Evolutionary conservation across 169 alveolate genomes (phyloP).

Genomic region (Plasmodium gallinaceum): DNA sequence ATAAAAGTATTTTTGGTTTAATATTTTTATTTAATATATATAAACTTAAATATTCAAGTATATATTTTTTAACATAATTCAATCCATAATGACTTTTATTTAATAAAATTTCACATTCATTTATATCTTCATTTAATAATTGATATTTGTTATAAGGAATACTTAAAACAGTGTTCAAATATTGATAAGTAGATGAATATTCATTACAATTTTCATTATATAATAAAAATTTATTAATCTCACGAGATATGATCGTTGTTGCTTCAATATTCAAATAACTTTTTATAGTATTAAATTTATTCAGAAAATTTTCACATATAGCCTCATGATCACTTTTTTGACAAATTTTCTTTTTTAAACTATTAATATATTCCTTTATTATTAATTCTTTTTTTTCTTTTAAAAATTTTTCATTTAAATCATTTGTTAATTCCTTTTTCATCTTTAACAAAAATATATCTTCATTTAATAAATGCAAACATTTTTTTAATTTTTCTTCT

Average conservation of each 20-base stretch:
- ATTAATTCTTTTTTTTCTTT: slow-evolving; percentile 81
- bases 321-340: slow-evolving; percentile 81
- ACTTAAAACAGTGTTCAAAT: slow-evolving; percentile 35
- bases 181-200: slow-evolving; percentile 65
- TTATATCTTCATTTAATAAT: slow-evolving; percentile 26
- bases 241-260: slow-evolving; percentile 3
- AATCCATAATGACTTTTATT: slow-evolving; percentile 94
- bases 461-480: slow-evolving; percentile 79
- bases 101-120: slow-evolving; percentile 77
- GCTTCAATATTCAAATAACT: slow-evolving; percentile 8
- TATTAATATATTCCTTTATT: slow-evolving; percentile 77
- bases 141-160: slow-evolving; percentile 51
- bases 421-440: slow-evolving; percentile 79
- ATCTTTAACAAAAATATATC: slow-evolving; percentile 81
- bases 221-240: slow-evolving; percentile 29
- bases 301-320: slow-evolving; percentile 63
- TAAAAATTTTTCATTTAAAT: slow-evolving; percentile 76
- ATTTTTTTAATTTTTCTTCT: slow-evolving; percentile 74
- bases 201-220: slow-evolving; percentile 59
- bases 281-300: slow-evolving; percentile 53
- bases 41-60: slow-evolving; percentile 95
- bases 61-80: slow-evolving; percentile 93
- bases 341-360: slow-evolving; percentile 57
- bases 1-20: slow-evolving; percentile 94
- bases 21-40: slow-evolving; percentile 79